Base-by-base conservation (phyloP, 2,329 filamentous ascomycete genomes). In the Talaromyces piceae region DNA sequence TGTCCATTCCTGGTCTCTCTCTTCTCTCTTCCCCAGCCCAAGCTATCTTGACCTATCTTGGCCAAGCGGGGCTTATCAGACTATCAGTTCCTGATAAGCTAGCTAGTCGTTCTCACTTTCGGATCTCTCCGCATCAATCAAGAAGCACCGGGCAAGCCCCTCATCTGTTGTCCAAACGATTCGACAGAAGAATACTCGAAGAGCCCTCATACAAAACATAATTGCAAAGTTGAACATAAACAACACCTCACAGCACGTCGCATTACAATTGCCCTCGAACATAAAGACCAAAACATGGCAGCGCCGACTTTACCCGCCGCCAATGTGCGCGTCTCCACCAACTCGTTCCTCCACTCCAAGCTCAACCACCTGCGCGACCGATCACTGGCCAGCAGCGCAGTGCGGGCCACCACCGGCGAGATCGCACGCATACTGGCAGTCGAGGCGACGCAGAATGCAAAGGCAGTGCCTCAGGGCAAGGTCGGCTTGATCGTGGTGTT, bases 401-500 rank as follows among this genome's bases (percentile, higher is more conserved):
- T 56, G 47, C 52, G 54, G 43, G 50, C 26, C 28, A 56, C 50
- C 47, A 56, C 54, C 26, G 53, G 44, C 22, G 53, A 55, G 41
- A 52, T 56, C 31, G 49, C 54, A n/a, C 54, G 50, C 16, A 55
- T 56, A 23, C 47, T 56, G 8, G 54, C 54, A 5, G 54, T 55
- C 43, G 54, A 56, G 43, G 54, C 53, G 16, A 55, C 53, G 16
- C 44, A 51, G 30, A 49, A 52, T 44, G 46, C 47, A 23, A 25
- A 9, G 9, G 39, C 39, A 5, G 13, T 43, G 20, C 20, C 39
- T 18, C 51, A 41, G 2, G 54, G 53, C 37, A 56, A 55, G 30
- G 47, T 58, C 18, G 56, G 49, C 5, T 44, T 58, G 39, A 56
- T 58, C 18, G 61, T 67, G 39, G 58, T 69, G 28, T 57, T 69